Evolutionary conservation across 2,329 filamentous ascomycete genomes (phyloP), one percentile per base, ranked within the genome.

Genomic region (Coniochaeta ligniaria): DNA sequence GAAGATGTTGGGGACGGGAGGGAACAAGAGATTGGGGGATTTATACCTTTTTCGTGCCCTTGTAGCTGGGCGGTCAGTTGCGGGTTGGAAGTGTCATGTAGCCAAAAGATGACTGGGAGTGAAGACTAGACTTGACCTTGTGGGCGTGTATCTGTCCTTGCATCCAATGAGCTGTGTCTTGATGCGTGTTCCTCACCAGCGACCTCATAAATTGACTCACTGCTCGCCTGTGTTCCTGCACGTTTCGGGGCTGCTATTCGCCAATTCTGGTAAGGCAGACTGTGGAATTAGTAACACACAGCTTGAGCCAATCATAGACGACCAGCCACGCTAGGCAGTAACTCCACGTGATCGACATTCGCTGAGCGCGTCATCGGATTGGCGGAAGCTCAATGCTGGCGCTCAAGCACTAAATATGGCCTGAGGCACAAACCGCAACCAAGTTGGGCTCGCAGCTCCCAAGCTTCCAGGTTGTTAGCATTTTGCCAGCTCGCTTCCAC

Each of bases 281-380:
- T 60, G 52, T 35, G n/a, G 31, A 56, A 60, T 61, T 60, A 61
- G 58, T 59, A 38, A 63, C 16, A 62, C 59, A 54, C 59, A 57
- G 24, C 22, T 17, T 17, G 28, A 2, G 9, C 47, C 47, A 52
- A 52, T 31, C 9, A 52, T 5, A 28, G 38, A 6, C 3, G 17
- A 41, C 9, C 28, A 41, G 20, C n/a, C 43, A 22, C 2, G 38
- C 38, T 20, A 43, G 38, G 38, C 38, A 47, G 47, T 9, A 6
- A n/a, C 6, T n/a, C 47, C 47, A 52, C 47, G 47, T 52, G 47
- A 52, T 17, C 14, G 14, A n/a, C 7, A 16, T n/a, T 16, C 24
- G 24, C 16, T 12, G 6, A 52, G 47, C 47, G 24, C 47, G 47
- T 52, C 47, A 52, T 52, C 9, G 3, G 2, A 47, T 47, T 47